These are phyloP conservation scores for Ampelocalamus luodianensis DNA, from an alignment of 176 grass and related monocot species.

Conservation along the genomic window DNA sequence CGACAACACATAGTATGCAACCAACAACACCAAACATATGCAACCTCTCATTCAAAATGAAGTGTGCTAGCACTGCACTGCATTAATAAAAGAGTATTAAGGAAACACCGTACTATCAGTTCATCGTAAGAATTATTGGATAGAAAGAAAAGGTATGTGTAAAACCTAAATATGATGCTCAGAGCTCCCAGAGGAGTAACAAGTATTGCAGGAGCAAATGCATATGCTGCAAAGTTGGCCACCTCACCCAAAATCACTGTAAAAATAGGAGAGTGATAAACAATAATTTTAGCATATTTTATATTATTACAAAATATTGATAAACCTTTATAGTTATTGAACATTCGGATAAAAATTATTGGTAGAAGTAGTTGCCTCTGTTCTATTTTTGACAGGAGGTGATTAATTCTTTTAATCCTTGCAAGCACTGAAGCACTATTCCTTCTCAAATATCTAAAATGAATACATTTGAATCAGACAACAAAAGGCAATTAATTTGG, in stretches of 20 bases:
- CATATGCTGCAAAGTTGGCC: conserved; percentile 88
- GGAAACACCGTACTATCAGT: neutral
- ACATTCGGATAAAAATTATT: conserved; percentile 5
- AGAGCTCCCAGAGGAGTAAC: conserved; percentile 89
- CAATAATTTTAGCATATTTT: neutral
- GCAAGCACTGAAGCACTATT: neutral
- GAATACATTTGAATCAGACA: neutral
- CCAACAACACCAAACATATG: conserved; percentile 91
- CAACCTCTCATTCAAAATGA: conserved; percentile 74
- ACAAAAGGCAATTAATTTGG: conserved; percentile 3
- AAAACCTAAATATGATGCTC: conserved; percentile 89
- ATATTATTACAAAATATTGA: neutral
- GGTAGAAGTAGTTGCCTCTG: neutral
- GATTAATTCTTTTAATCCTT: neutral
- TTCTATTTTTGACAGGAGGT: neutral
- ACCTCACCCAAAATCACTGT: conserved; percentile 84
- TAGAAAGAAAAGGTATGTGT: conserved; percentile 15
- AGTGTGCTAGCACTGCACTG: conserved; percentile 94
- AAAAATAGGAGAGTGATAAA: conserved; percentile 7
- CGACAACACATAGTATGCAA: conserved; percentile 85
- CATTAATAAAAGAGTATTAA: conserved; percentile 58
- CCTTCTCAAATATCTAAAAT: neutral
- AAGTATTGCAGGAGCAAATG: conserved; percentile 83
- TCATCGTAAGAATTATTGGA: neutral
- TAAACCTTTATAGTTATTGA: neutral